A percentile compares a stretch with the other conserved stretches of the same genome.
Evolutionary conservation across 176 grass and related monocot species (phyloP).

Genomic region (Oropetium thomaeum): DNA sequence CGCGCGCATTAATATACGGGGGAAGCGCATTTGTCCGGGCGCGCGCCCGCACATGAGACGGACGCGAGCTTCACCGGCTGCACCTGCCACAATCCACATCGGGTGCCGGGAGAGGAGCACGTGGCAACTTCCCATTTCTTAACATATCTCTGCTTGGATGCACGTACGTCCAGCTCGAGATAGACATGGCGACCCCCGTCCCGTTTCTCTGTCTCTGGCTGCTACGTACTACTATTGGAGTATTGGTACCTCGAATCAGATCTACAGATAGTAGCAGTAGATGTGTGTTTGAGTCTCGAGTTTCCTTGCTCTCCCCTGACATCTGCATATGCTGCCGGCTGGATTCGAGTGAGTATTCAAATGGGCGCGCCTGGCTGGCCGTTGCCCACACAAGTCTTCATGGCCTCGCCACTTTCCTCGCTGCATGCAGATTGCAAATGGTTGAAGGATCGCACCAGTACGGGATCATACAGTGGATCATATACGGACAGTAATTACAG

Average conservation of each 20-base stretch:
- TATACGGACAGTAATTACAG: too few species aligned
- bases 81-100: neutral
- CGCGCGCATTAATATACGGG: slow-evolving; percentile 32
- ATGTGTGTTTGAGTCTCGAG: neutral
- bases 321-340: slow-evolving; percentile 9
- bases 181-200: neutral
- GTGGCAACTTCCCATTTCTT: slow-evolving; percentile 8
- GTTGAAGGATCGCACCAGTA: neutral
- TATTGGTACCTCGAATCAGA: slow-evolving; percentile 3
- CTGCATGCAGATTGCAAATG: neutral
- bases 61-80: neutral
- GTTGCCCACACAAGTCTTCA: neutral
- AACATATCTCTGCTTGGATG: slow-evolving; percentile 17
- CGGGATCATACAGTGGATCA: too few species aligned
- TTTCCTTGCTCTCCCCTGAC: slow-evolving; percentile 10
- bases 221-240: too few species aligned
- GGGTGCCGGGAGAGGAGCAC: slow-evolving; percentile 33
- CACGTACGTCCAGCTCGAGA: neutral
- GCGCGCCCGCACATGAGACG: slow-evolving; percentile 27
- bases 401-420: neutral
- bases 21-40: slow-evolving; percentile 24
- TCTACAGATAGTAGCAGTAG: neutral
- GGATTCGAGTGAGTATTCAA: neutral
- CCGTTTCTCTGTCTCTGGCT: neutral
- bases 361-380: neutral